Conservation (phyloP, 202 grass and related monocot species). For the Setaria viridis region DNA sequence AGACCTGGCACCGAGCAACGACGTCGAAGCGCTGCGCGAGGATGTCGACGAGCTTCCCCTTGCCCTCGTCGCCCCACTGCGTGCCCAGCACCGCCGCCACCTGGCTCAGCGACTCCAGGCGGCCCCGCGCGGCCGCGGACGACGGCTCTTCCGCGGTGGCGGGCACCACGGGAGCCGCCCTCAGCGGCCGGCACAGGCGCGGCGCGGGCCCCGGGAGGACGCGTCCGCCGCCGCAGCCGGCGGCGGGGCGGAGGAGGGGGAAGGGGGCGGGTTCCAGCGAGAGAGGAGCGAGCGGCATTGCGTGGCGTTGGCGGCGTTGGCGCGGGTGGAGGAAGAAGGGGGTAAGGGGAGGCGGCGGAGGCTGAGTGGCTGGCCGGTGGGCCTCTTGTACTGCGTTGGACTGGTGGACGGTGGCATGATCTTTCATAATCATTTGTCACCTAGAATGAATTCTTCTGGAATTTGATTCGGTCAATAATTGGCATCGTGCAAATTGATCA, state of each 20-base stretch:
- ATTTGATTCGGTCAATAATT: conserved; percentile 4
- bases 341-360: not conserved
- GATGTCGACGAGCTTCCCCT: conserved; percentile 67
- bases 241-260: conserved; percentile 39
- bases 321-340: conserved; percentile 39
- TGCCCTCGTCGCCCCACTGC: conserved; percentile 81
- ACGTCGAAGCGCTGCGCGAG: conserved; percentile 65
- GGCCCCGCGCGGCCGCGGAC: conserved; percentile 52
- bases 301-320: not conserved
- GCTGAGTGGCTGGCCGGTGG: conserved; percentile 10
- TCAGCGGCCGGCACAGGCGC: not conserved
- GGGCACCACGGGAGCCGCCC: conserved; percentile 33
- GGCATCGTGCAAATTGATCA: not conserved
- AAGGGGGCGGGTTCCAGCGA: conserved; percentile 36
- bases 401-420: not conserved
- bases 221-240: conserved; percentile 3
- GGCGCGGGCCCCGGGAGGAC: not conserved
- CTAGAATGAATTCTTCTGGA: too few relatives aligned
- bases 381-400: conserved; percentile 13
- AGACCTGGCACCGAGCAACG: conserved; percentile 93
- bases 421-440: not conserved
- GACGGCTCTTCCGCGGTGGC: conserved; percentile 36
- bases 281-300: conserved; percentile 37
- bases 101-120: conserved; percentile 87
- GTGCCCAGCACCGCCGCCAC: conserved; percentile 75